These are phyloP conservation scores for Pichia sp. DNA, from an alignment of 1,139 yeast genomes.

Conservation along the genomic window DNA sequence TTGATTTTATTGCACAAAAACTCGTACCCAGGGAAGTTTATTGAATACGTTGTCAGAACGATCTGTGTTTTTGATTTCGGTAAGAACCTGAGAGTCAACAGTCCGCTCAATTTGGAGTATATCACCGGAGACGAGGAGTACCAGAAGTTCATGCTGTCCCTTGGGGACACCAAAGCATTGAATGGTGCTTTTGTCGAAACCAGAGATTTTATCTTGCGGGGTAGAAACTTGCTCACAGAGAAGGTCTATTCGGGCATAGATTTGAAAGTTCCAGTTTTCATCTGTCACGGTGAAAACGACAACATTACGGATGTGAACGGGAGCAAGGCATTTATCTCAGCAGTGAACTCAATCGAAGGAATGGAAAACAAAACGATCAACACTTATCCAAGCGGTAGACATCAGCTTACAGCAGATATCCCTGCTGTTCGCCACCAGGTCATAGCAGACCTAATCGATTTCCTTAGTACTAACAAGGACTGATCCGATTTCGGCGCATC, in stretches of 20 bases:
- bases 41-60: slow-evolving; percentile 44
- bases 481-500: background rate
- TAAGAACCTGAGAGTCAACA: slow-evolving; percentile 45
- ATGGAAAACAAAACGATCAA: slow-evolving; percentile 23
- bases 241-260: slow-evolving; percentile 42
- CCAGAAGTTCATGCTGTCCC: slow-evolving; percentile 38
- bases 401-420: slow-evolving; percentile 44
- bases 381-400: slow-evolving; percentile 37
- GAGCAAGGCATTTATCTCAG: slow-evolving; percentile 45
- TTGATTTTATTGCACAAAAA: slow-evolving; percentile 55
- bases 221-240: slow-evolving; percentile 45
- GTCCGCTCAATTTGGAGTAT: slow-evolving; percentile 50
- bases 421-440: slow-evolving; percentile 12
- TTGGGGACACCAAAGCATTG: slow-evolving; percentile 16
- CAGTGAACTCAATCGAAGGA: slow-evolving; percentile 36
- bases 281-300: slow-evolving; percentile 54
- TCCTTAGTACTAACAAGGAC: slow-evolving; percentile 33
- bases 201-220: slow-evolving; percentile 64
- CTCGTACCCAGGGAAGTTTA: slow-evolving; percentile 51
- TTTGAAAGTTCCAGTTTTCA: slow-evolving; percentile 41
- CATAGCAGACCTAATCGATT: slow-evolving; percentile 35
- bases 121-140: slow-evolving; percentile 54
- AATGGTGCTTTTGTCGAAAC: slow-evolving; percentile 49
- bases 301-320: slow-evolving; percentile 53
- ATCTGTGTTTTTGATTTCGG: slow-evolving; percentile 48